Conservation (phyloP, 2,329 filamentous ascomycete species). For the Aspergillus viridinutans region DNA sequence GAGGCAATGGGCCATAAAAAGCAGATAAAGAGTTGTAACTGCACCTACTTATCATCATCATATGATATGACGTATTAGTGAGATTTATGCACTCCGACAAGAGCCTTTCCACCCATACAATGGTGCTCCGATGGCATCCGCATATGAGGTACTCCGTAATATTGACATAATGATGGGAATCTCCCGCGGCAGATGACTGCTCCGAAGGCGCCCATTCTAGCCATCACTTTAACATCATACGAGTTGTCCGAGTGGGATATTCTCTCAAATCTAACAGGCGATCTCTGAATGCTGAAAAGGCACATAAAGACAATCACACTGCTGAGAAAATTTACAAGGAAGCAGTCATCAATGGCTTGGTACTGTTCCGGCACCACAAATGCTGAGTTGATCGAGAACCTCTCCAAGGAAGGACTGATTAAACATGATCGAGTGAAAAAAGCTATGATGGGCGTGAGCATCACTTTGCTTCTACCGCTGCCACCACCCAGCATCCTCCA, state of each 20-base stretch:
- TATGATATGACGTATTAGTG: background rate
- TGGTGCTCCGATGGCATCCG: background rate
- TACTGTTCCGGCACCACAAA: constrained; percentile 74
- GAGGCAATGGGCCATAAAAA: too few relatives aligned
- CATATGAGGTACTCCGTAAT: background rate
- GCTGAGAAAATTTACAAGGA: constrained; percentile 7
- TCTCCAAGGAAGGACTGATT: constrained; percentile 69
- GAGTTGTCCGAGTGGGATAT: background rate
- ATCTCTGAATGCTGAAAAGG: constrained; percentile 9
- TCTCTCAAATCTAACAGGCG: background rate
- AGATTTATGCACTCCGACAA: background rate
- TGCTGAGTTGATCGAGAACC: constrained; percentile 69
- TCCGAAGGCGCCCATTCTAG: background rate
- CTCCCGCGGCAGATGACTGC: background rate
- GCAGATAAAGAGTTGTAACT: too few relatives aligned
- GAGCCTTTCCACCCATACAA: background rate
- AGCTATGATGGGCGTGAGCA: constrained; percentile 69
- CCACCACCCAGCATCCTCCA: background rate
- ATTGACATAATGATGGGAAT: background rate
- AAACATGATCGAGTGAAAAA: constrained; percentile 65
- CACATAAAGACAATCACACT: background rate
- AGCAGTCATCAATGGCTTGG: constrained; percentile 71
- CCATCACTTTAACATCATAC: background rate
- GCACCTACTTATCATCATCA: background rate
- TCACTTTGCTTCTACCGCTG: background rate